phyloP scores from a whole-genome alignment of 2,329 filamentous ascomycete species.

The Talaromyces sp. region DNA sequence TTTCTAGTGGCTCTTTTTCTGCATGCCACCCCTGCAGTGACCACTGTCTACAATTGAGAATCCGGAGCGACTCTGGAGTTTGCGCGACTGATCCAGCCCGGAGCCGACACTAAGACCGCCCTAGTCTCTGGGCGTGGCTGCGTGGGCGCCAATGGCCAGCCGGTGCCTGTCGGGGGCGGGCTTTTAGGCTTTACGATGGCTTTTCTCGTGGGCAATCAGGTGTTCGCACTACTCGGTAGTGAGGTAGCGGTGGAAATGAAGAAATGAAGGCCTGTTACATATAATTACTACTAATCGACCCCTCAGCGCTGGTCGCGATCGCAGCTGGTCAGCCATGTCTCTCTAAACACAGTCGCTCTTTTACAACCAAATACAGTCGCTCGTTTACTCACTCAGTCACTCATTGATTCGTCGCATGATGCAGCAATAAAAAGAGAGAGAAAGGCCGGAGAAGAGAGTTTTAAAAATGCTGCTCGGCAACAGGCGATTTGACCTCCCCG shows the following conservation, averaged over 20 bases:
- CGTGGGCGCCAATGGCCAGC: neutral
- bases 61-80: too few species aligned
- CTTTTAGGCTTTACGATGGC: neutral
- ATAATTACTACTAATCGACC: neutral
- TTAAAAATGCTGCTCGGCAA: neutral
- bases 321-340: neutral
- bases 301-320: neutral
- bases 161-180: neutral
- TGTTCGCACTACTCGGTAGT: neutral
- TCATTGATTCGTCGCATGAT: neutral
- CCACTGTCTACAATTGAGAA: neutral
- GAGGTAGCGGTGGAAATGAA: neutral
- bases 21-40: too few species aligned
- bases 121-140: neutral
- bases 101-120: neutral
- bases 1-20: neutral
- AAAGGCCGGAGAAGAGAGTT: neutral
- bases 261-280: neutral
- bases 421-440: neutral
- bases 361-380: neutral
- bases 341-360: neutral
- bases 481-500: neutral
- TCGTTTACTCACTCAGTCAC: neutral
- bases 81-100: too few species aligned
- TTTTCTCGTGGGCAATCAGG: neutral